Conservation (phyloP, 1,284 basidiomycete genomes). For the Prillingera fragicola region DNA sequence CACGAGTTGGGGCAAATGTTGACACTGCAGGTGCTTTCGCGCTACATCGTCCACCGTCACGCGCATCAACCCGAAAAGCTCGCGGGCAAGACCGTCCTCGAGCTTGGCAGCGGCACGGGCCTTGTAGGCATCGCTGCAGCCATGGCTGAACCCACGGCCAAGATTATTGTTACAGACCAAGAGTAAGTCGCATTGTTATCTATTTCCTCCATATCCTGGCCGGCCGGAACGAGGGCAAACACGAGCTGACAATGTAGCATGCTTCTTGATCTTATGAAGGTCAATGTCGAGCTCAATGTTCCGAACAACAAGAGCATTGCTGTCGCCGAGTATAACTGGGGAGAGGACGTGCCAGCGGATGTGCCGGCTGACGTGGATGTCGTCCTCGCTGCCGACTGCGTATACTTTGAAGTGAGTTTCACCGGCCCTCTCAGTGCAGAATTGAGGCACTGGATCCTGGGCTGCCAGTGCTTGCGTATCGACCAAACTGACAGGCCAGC, state of each 20-base stretch:
- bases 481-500: slow-evolving; percentile 36
- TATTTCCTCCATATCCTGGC: too few species aligned
- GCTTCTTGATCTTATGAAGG: slow-evolving; percentile 66
- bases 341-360: slow-evolving; percentile 36
- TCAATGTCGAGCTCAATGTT: slow-evolving; percentile 63
- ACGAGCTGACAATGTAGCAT: slow-evolving; percentile 51
- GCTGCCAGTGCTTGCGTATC: not conserved
- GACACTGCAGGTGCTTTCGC: slow-evolving; percentile 60
- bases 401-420: slow-evolving; percentile 68
- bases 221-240: not conserved
- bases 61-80: slow-evolving; percentile 49
- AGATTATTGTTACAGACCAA: slow-evolving; percentile 82
- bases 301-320: slow-evolving; percentile 51
- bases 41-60: slow-evolving; percentile 61
- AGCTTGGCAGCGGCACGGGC: slow-evolving; percentile 81
- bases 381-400: slow-evolving; percentile 82
- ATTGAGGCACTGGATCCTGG: not conserved
- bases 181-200: slow-evolving; percentile 56
- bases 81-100: slow-evolving; percentile 59
- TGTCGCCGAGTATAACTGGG: slow-evolving; percentile 71
- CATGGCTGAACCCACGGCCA: slow-evolving; percentile 55
- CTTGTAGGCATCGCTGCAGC: slow-evolving; percentile 80
- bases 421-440: not conserved
- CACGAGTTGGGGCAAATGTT: not conserved
- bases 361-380: slow-evolving; percentile 47